Base-by-base conservation (phyloP, 2,329 filamentous ascomycete genomes). In the Ophiocordyceps camponoti-floridani region DNA sequence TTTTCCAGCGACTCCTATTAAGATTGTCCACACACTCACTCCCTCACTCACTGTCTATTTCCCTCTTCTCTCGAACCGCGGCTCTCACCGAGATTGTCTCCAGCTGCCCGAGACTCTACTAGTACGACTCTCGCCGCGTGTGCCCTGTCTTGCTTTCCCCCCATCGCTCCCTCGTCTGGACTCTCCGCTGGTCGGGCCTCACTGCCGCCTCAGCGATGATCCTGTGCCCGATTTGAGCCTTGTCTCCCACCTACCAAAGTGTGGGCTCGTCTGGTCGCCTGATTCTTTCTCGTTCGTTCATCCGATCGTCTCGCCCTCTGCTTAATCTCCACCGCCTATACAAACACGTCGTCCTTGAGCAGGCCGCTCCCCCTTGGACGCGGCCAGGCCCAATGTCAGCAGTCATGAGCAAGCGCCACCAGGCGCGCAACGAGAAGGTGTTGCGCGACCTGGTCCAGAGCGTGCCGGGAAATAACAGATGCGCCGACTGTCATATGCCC, bases 371-470 rank as follows among this genome's bases (percentile, higher is more conserved):
- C 35, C 35, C n/a, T 38, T 38, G 35, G 26, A 30, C 28, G 16
- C 28, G 31, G 35, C 42, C 40, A 42, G 42, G 45, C 49, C 49
- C 42, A 52, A 91, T 88, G 84, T 74, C 84, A 46, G 72, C 75
- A 45, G 71, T 77, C 41, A 70, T 93, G 61, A 94, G 81, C 71
- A 98, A 96, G 74, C 86, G 91, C 65, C 86, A 95, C 68, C 89
- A 95, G 73, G 86, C 84, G 70, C 88, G 91, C 65, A 95, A 98
- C 64, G 91, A 98, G 69, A 85, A 85, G 60, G 70, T 77, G 46
- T 72, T 98, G 52, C 86, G 95, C 58, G 89, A 96, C 42, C 75
- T 98, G 50, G 81, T 96, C 52, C 83, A 83, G 52, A 77, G 70
- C 35, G 54, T 94, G 10, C 76, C 87, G 9, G 91, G 91, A 47